Evolutionary conservation across 495 filamentous ascomycete genomes (phyloP).

Genomic region (Parmelia sp.): DNA sequence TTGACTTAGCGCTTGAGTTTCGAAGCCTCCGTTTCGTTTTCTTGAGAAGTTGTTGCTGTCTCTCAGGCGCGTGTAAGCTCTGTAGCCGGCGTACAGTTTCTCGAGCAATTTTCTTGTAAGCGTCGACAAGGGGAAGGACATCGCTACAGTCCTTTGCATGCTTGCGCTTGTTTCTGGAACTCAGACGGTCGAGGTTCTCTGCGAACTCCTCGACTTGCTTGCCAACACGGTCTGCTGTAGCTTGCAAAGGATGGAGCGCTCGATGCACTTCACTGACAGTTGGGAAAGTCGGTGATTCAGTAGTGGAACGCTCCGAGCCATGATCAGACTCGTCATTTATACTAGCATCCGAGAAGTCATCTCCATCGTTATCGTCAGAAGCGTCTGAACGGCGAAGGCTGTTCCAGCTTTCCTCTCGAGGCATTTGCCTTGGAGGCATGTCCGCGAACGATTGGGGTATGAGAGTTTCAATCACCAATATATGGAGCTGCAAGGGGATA

Average conservation of each 20-base stretch:
- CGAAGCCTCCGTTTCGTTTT: conserved; percentile 20
- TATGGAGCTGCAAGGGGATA: neutral
- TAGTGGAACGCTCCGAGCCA: conserved; percentile 8
- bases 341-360: conserved; percentile 19
- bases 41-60: conserved; percentile 28
- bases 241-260: conserved; percentile 49
- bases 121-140: conserved; percentile 30
- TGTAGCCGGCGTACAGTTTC: conserved; percentile 31
- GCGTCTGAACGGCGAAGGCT: conserved; percentile 24
- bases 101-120: conserved; percentile 32
- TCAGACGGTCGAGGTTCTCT: conserved; percentile 56
- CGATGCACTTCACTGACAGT: conserved; percentile 46
- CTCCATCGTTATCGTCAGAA: conserved; percentile 16
- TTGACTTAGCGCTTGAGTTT: conserved; percentile 19
- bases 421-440: conserved; percentile 18
- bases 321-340: conserved; percentile 18
- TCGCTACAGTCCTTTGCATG: conserved; percentile 16
- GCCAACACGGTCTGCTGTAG: conserved; percentile 54
- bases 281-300: conserved; percentile 36
- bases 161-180: conserved; percentile 8
- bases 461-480: neutral
- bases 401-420: conserved; percentile 26
- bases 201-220: conserved; percentile 61
- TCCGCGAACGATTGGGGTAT: neutral
- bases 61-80: conserved; percentile 30